phyloP scores from a whole-genome alignment of 768 basidiomycete genomes.

The Lactifluus rugatus region DNA sequence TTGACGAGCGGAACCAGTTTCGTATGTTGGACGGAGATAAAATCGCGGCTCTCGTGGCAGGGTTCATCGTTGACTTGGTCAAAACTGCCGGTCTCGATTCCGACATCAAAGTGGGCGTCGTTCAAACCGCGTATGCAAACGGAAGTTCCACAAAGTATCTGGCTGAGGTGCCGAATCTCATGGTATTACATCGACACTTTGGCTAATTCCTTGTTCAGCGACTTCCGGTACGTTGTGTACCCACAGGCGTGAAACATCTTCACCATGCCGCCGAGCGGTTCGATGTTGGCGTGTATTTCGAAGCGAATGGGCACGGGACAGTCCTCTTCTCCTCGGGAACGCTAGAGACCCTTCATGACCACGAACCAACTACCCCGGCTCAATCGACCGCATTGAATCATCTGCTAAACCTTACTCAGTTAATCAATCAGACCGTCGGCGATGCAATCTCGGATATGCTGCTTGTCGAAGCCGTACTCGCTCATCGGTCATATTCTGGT shows the following conservation, averaged over 20 bases:
- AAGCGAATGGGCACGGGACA: constrained; percentile 98
- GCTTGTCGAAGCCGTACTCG: constrained; percentile 85
- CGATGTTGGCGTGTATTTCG: constrained; percentile 97
- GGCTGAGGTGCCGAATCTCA: constrained; percentile 44
- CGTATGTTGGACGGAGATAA: constrained; percentile 97
- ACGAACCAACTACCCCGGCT: constrained; percentile 72
- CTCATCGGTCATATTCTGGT: constrained; percentile 77
- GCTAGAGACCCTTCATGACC: constrained; percentile 44
- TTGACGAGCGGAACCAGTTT: constrained; percentile 69
- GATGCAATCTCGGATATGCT: constrained; percentile 96
- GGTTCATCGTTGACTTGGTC: constrained; percentile 86
- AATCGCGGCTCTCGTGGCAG: constrained; percentile 88
- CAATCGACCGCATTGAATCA: constrained; percentile 73
- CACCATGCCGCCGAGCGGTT: constrained; percentile 95
- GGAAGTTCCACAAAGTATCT: constrained; percentile 94
- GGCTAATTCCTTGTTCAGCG: constrained; percentile 38
- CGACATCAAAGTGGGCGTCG: constrained; percentile 79
- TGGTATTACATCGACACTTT: background rate
- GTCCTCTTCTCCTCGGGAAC: constrained; percentile 84
- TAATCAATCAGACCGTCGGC: constrained; percentile 98
- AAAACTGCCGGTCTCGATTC: constrained; percentile 73
- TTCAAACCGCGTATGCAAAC: constrained; percentile 98
- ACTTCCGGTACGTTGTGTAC: constrained; percentile 87
- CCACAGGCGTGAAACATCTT: constrained; percentile 96
- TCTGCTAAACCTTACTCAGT: constrained; percentile 62